Evolutionary conservation across 495 filamentous ascomycete species (phyloP).

Genomic region (Geoglossum glabrum): DNA sequence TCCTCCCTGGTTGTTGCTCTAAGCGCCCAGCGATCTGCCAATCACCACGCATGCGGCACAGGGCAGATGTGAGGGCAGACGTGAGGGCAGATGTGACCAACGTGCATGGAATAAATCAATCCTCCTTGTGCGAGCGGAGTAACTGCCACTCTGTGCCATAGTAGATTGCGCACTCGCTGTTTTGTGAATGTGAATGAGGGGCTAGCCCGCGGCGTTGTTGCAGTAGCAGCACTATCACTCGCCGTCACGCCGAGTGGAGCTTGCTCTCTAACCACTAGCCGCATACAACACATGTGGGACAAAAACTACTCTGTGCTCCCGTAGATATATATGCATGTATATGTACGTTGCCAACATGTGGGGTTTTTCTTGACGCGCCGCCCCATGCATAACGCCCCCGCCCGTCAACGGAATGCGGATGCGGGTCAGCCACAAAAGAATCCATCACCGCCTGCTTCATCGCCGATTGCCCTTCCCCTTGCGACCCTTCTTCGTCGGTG

Average conservation of each 20-base stretch:
- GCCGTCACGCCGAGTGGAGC: no score
- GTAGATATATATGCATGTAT: no score
- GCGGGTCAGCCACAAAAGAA: background rate
- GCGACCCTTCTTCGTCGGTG: background rate
- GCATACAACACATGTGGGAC: no score
- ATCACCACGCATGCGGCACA: background rate
- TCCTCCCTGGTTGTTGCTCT: background rate
- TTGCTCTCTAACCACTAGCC: no score
- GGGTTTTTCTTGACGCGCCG: background rate
- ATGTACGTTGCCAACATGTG: no score
- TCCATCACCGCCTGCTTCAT: background rate
- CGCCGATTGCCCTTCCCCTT: slow-evolving; percentile 2
- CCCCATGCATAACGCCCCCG: background rate
- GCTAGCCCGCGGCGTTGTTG: no score
- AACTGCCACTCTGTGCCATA: background rate
- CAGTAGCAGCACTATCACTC: no score
- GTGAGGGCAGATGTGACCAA: background rate
- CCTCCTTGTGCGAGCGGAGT: background rate
- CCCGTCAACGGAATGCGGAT: background rate
- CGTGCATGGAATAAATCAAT: background rate
- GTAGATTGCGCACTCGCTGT: no score
- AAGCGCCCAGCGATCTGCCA: background rate
- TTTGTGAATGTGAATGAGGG: no score
- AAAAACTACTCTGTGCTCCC: no score
- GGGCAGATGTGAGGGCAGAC: background rate